Evolutionary conservation across 1,284 basidiomycete species (phyloP), one percentile per base, ranked within the genome.

Genomic region (Pascua guehoae): DNA sequence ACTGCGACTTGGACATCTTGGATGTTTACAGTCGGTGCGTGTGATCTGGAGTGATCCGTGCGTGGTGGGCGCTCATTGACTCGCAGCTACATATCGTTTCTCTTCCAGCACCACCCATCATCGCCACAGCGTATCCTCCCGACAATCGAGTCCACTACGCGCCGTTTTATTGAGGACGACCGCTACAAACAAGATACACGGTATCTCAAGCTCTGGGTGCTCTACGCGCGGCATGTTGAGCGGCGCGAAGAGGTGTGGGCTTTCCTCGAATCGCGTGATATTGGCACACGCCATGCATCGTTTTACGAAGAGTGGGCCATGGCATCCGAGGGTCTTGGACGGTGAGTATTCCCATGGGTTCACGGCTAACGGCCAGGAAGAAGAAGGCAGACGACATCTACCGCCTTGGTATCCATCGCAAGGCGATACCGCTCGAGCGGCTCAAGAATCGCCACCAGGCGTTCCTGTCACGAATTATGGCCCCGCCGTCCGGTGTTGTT

Each of bases 301-400:
- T 79, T 95, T 51, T 96, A 94, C 70, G 90, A 92, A 68, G 90
- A 93, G 66, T 93, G 89, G 73, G 89, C 91, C 1, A 77, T 82
- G 42, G 80, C 86, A 1, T 79, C 89, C 54, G 92, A 96, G 74
- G 80, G 80, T 42, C 81, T 83, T 49, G 84, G 86, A 61, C 82
- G 84, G 89, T 92, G 75, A 74, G 88, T 81, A 45, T 16, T 1
- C 24, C 16, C 2, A 36, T 8, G 0, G 18, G 8, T 15, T 15
- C n/a, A 0, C 15, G 1, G 48, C 44, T 54, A 24, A 60, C 48
- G 2, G 24, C 16, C 69, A 91, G 88, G 65, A 81, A 79, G 43
- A 79, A 82, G 54, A 87, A 92, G 57, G 92, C 94, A 4, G 91
- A 96, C 63, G 81, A 84, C 47, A 83, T 92, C 17, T 97, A 90